Base-by-base conservation (phyloP, 2,329 filamentous ascomycete genomes). In the Dothideomycetes sp. region DNA sequence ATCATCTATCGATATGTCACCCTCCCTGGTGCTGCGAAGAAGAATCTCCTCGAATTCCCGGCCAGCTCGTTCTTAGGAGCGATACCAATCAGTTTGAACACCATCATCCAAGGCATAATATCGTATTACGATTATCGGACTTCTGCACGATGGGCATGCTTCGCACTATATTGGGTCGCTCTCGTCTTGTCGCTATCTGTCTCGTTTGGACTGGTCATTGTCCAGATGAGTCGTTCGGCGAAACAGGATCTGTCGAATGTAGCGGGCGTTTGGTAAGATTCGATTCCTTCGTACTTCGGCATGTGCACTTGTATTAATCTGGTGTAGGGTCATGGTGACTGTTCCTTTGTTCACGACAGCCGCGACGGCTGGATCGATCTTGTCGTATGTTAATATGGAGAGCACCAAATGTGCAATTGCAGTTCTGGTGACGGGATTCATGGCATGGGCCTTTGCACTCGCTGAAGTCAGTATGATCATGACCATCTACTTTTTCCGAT, bases 151-250 rank as follows among this genome's bases (percentile, higher is more conserved):
- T 53, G 50, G 46, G 47, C 45, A 2, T 49, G 48, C 2, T 47
- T 49, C 22, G 51, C 23, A 10, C 33, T 55, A 9, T 55, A 32
- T 18, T 55, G 52, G 52, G 38, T 55, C 17, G 35, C 46, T 4
- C 41, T 53, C 12, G 46, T 40, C 12, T 20, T 50, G 23, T 23
- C 32, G 5, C 10, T 43, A 10, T 16, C 43, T 4, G 46, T 50
- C 12, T 38, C 41, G 17, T 43, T 48, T 17, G 51, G 46, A 11
- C 41, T 50, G 3, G 18, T 51, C 10, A 50, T 47, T 33, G 27
- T 46, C 10, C 45, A 50, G 33, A 49, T 51, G 28, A 33, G 31
- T 27, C 23, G 32, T 15, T 23, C 16, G 12, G 43, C 44, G n/a
- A 43, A 51, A 25, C 25, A 40, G 27, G 18, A 46, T 18, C 48